Evolutionary conservation across 2,329 filamentous ascomycete genomes (phyloP), one percentile per base, ranked within the genome.

Genomic region (Nothophaeocryptopus gaeumannii): DNA sequence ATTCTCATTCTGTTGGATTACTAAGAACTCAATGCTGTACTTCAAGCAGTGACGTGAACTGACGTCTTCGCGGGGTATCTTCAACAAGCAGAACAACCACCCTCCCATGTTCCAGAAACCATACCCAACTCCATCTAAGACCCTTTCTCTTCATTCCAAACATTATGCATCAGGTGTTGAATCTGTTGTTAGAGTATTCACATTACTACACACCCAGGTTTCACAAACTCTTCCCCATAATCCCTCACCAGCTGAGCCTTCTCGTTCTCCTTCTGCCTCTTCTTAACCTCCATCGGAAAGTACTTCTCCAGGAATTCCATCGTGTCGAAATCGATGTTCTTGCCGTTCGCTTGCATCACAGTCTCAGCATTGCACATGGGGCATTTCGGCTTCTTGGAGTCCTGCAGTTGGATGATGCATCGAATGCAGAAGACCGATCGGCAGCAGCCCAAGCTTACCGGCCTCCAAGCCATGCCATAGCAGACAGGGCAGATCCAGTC

Each of bases 401-500:
- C 81, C 66, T 93, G 89, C 72, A 95, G 82, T 60, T 88, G 83
- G 55, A 95, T 83, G 41, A 92, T 77, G 65, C 89, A 95, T 2
- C 87, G 78, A 49, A 93, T 92, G 71, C 89, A 95, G 64, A 92
- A 91, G 11, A 91, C 73, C 58, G 93, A 88, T 26, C 78, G 73
- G 67, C 89, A 95, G 54, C 67, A 70, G 11, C 79, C 77, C 31
- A 95, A 75, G 16, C 84, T 81, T n/a, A 95, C 81, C 0, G 89
- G 89, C 59, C 88, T 82, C 76, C 86, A 93, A n/a, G 85, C 82
- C 50, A 95, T 82, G 37, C 80, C 80, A 60, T 85, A 84, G 70
- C 89, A 93, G 52, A 93, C 82, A 1, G 89, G 88, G 61, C 89
- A 95, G 8, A 84, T 76, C 69, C 90, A 92, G 69, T 95, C 89